A percentile compares a stretch with the other conserved stretches of the same genome.
These are phyloP conservation scores for Papilionanthe hybrid DNA, from an alignment of 116 monocot genomes.

Conservation along the genomic window DNA sequence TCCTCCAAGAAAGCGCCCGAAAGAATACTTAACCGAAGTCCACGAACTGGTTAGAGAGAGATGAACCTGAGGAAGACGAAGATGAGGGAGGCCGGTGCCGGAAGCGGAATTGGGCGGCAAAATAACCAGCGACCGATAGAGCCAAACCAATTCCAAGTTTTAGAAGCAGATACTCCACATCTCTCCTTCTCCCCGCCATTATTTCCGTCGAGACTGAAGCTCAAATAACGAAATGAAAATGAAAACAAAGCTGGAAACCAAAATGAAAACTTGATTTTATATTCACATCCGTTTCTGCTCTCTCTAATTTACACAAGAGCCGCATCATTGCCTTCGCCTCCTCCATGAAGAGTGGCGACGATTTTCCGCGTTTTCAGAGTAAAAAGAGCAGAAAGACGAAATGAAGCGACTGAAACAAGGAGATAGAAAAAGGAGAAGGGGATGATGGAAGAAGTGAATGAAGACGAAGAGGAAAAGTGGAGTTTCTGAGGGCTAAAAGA, in stretches of 20 bases:
- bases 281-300: too few species aligned
- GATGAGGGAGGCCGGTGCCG: conserved; percentile 10
- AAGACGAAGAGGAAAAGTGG: background rate
- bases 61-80: conserved; percentile 16
- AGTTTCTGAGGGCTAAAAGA: too few species aligned
- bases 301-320: background rate
- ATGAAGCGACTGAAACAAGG: too few species aligned
- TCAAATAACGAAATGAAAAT: background rate
- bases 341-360: background rate
- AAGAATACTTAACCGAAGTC: too few species aligned
- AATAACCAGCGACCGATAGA: conserved; percentile 55
- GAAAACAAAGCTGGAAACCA: background rate
- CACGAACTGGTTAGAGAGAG: background rate
- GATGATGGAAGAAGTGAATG: too few species aligned
- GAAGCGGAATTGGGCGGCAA: conserved; percentile 35
- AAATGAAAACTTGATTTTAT: too few species aligned
- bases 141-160: conserved; percentile 48
- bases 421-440: too few species aligned
- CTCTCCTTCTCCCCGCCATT: conserved; percentile 18
- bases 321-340: background rate
- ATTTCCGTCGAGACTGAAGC: background rate
- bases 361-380: background rate
- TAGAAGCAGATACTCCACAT: conserved; percentile 40
- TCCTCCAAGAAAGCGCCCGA: too few species aligned
- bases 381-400: background rate